phyloP scores from a whole-genome alignment of 1,284 basidiomycete species.

The Stereum hirsutum region DNA sequence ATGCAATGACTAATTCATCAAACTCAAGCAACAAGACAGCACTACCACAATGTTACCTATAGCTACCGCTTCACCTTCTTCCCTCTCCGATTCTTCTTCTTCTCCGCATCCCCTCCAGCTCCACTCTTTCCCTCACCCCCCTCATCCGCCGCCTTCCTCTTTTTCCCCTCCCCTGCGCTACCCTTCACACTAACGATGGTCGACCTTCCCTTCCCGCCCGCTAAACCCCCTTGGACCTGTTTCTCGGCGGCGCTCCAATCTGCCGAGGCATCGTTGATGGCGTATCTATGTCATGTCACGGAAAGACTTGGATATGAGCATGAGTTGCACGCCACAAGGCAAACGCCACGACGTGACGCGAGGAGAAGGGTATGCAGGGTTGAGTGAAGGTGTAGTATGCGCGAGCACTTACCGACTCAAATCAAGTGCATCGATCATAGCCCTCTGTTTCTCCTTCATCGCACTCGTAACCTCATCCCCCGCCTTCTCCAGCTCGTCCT shows the following conservation, averaged over 20 bases:
- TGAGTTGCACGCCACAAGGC: slow-evolving; percentile 2
- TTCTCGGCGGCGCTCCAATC: slow-evolving; percentile 73
- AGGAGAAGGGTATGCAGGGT: neutral
- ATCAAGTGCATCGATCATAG: slow-evolving; percentile 81
- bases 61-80: slow-evolving; percentile 53
- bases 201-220: slow-evolving; percentile 34
- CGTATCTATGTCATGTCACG: slow-evolving; percentile 45
- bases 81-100: slow-evolving; percentile 46
- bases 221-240: slow-evolving; percentile 47
- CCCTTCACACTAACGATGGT: slow-evolving; percentile 75
- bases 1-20: no score
- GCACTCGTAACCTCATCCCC: slow-evolving; percentile 45
- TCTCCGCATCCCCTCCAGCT: slow-evolving; percentile 24
- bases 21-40: no score
- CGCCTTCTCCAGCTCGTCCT: slow-evolving; percentile 66
- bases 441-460: slow-evolving; percentile 63
- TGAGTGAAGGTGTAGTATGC: neutral
- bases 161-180: slow-evolving; percentile 35
- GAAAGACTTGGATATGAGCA: slow-evolving; percentile 15
- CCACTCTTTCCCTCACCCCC: slow-evolving; percentile 17
- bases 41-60: no score
- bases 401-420: slow-evolving; percentile 68
- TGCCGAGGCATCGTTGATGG: slow-evolving; percentile 59
- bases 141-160: slow-evolving; percentile 51
- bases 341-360: no score